These are phyloP conservation scores for Salinomyces thailandicus DNA, from an alignment of 2,329 filamentous ascomycete species.

Conservation along the genomic window DNA sequence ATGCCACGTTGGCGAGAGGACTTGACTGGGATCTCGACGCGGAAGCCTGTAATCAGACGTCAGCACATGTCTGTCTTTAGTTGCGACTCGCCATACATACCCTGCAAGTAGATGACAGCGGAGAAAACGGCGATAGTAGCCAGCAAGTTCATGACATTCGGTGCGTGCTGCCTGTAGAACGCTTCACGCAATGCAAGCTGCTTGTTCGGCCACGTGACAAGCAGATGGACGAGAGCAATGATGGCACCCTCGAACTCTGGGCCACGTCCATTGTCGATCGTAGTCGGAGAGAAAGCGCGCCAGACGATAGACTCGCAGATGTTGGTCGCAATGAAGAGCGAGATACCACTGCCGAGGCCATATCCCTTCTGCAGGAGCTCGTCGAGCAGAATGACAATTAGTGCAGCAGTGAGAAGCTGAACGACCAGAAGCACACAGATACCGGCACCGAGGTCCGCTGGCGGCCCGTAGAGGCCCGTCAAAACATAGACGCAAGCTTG, in stretches of 20 bases:
- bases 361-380: conserved; percentile 99
- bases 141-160: conserved; percentile 98
- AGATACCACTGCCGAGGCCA: conserved; percentile 95
- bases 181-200: conserved; percentile 95
- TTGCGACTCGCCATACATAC: too few species aligned
- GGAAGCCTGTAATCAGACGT: conserved; percentile 70
- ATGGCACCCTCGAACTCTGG: conserved; percentile 98
- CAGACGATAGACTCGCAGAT: conserved; percentile 99
- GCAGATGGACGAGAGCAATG: conserved; percentile 93
- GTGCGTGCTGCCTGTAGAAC: conserved; percentile 98
- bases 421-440: conserved; percentile 97
- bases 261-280: conserved; percentile 97
- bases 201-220: conserved; percentile 99
- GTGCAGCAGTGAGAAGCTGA: conserved; percentile 90
- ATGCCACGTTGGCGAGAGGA: conserved; percentile 97
- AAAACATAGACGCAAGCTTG: conserved; percentile 98
- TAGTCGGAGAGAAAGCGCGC: conserved; percentile 99
- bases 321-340: conserved; percentile 98
- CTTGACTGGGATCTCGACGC: conserved; percentile 99
- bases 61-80: too few species aligned
- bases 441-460: conserved; percentile 91
- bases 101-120: conserved; percentile 79
- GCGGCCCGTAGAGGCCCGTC: conserved; percentile 93
- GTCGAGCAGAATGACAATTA: conserved; percentile 98
- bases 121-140: conserved; percentile 89